Evolutionary conservation across 345 rosid species (phyloP).

Genomic region (Hibiscus mutabilis): DNA sequence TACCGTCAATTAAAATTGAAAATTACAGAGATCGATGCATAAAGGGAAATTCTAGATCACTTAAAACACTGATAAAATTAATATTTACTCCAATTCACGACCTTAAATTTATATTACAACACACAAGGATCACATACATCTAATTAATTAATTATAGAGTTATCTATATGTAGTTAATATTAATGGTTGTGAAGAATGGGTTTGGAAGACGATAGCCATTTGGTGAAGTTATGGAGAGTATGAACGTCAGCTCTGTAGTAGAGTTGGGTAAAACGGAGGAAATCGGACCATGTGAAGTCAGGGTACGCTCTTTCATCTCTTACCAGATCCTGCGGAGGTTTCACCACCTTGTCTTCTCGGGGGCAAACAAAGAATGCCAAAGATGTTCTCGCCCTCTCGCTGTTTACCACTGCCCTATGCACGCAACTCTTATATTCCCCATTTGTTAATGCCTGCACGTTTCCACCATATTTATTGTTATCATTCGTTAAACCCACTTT

Average conservation of each 20-base stretch:
- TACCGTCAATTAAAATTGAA: too few relatives aligned
- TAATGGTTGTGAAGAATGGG: background rate
- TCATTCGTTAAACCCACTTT: too few relatives aligned
- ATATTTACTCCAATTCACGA: too few relatives aligned
- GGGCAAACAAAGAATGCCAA: conserved; percentile 58
- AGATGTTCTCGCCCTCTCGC: conserved; percentile 44
- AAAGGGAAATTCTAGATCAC: background rate
- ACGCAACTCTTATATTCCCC: conserved; percentile 62
- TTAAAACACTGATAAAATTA: too few relatives aligned
- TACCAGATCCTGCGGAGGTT: conserved; percentile 51
- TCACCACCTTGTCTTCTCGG: conserved; percentile 51
- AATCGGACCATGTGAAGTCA: conserved; percentile 74
- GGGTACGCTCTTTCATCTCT: conserved; percentile 41
- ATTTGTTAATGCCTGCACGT: conserved; percentile 45
- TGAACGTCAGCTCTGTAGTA: conserved; percentile 40
- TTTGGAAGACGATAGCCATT: conserved; percentile 30
- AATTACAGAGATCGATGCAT: too few relatives aligned
- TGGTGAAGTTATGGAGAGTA: conserved; percentile 39
- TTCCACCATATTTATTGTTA: background rate
- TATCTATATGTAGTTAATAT: too few relatives aligned
- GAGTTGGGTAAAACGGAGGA: conserved; percentile 50
- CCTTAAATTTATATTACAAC: too few relatives aligned
- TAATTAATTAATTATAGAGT: background rate
- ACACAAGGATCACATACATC: background rate
- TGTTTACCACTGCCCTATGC: conserved; percentile 68